Evolutionary conservation across 768 basidiomycete species (phyloP).

Genomic region (Galerina sulciceps): DNA sequence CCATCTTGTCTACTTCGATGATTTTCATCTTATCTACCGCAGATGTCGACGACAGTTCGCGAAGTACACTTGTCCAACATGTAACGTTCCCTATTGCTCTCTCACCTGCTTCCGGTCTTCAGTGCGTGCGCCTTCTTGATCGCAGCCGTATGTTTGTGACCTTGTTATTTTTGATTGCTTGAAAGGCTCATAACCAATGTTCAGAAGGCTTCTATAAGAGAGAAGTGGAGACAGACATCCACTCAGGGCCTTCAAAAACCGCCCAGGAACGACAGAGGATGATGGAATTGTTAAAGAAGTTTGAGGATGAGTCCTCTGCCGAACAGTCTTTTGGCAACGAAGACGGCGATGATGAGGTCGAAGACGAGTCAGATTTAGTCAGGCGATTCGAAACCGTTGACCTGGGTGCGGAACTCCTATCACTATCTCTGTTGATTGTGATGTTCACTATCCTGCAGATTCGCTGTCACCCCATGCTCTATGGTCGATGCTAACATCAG

Average conservation of each 20-base stretch:
- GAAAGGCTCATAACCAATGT: conserved; percentile 67
- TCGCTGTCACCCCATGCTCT: conserved; percentile 57
- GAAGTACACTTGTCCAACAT: conserved; percentile 81
- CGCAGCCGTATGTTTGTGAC: conserved; percentile 10
- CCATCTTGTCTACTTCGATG: background rate
- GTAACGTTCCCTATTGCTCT: conserved; percentile 84
- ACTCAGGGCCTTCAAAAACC: conserved; percentile 55
- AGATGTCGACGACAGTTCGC: conserved; percentile 80
- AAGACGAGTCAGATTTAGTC: conserved; percentile 47
- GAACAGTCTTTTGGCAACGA: conserved; percentile 32
- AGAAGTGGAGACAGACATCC: conserved; percentile 70
- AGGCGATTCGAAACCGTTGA: conserved; percentile 60
- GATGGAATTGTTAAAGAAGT: conserved; percentile 70
- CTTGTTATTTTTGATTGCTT: background rate
- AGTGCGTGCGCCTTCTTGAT: conserved; percentile 40
- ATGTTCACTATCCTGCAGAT: conserved; percentile 39
- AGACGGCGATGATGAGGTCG: conserved; percentile 35
- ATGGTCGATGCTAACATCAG: conserved; percentile 63
- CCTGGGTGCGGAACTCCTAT: conserved; percentile 50
- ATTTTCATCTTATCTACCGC: conserved; percentile 3
- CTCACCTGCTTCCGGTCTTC: conserved; percentile 77
- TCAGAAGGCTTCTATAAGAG: conserved; percentile 84
- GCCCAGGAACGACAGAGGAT: conserved; percentile 64
- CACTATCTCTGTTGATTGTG: background rate
- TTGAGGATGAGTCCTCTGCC: conserved; percentile 63